phyloP scores from a whole-genome alignment of 2,329 filamentous ascomycete genomes.

The Fusarium udum region DNA sequence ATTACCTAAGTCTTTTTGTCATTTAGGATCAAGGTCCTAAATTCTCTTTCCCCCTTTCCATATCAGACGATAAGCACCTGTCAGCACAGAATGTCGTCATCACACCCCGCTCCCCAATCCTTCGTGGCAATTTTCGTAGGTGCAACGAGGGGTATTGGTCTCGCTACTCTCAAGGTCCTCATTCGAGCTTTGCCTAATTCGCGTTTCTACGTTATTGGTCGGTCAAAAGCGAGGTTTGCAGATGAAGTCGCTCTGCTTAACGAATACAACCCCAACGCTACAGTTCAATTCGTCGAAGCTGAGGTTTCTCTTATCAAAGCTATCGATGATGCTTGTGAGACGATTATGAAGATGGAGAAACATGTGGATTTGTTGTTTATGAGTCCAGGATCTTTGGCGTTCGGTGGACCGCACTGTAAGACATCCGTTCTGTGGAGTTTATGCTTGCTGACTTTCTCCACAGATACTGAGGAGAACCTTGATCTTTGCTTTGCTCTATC shows the following conservation, averaged over 20 bases:
- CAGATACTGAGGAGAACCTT: not conserved
- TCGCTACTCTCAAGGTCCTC: not conserved
- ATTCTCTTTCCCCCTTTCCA: too few relatives aligned
- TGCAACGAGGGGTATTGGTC: not conserved
- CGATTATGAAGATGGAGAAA: not conserved
- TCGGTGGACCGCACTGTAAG: not conserved
- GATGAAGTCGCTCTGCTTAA: not conserved
- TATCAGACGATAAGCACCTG: not conserved
- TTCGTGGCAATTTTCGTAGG: not conserved
- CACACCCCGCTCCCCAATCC: not conserved
- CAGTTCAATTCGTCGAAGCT: not conserved
- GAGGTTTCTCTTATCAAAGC: not conserved
- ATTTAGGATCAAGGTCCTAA: too few relatives aligned
- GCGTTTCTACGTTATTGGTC: not conserved
- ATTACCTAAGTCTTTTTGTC: too few relatives aligned
- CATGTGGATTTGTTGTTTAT: not conserved
- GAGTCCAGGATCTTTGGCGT: not conserved
- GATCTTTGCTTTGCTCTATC: not conserved
- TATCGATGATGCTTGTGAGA: not conserved
- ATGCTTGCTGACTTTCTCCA: not conserved
- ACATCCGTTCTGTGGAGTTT: accelerated
- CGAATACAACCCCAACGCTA: not conserved
- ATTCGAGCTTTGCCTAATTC: not conserved
- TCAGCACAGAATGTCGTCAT: not conserved
- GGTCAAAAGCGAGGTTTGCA: not conserved